These are phyloP conservation scores for Vitis hybrid DNA, from an alignment of 177 flowering plant species.

Conservation along the genomic window DNA sequence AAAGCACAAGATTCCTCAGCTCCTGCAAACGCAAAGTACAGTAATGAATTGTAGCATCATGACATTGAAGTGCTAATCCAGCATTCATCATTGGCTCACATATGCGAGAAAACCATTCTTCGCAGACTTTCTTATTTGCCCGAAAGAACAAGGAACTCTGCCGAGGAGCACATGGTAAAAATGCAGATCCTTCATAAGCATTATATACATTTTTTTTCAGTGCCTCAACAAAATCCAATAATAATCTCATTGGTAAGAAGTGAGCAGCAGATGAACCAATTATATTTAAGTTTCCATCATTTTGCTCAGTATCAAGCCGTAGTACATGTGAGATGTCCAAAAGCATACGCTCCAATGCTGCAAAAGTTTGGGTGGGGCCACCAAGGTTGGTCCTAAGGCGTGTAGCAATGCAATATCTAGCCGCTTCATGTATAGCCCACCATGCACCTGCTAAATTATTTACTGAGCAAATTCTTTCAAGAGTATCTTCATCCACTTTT, in stretches of 20 bases:
- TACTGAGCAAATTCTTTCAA: conserved; percentile 63
- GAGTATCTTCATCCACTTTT: conserved; percentile 53
- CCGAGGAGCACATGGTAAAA: conserved; percentile 55
- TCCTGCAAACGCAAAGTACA: conserved; percentile 76
- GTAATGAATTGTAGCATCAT: conserved; percentile 78
- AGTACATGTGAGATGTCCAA: conserved; percentile 74
- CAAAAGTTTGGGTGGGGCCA: conserved; percentile 98
- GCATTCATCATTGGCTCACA: conserved; percentile 99
- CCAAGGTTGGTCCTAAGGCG: conserved; percentile 97
- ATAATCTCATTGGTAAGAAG: conserved; percentile 83
- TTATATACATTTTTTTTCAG: conserved; percentile 90
- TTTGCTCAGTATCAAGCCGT: conserved; percentile 73
- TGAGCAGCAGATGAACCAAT: conserved; percentile 73
- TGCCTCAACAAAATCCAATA: conserved; percentile 92
- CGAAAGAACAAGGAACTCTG: conserved; percentile 87
- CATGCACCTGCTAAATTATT: conserved; percentile 82
- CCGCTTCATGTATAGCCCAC: conserved; percentile 98
- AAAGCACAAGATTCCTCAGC: conserved; percentile 52
- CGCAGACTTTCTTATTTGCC: conserved; percentile 95
- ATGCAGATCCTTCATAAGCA: conserved; percentile 92
- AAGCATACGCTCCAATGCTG: conserved; percentile 97
- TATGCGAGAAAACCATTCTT: conserved; percentile 98
- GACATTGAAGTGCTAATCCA: conserved; percentile 83
- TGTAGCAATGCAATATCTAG: conserved; percentile 73
- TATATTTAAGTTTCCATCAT: conserved; percentile 67